phyloP scores from a whole-genome alignment of 345 rosid genomes.

The Eucalyptus leucophloia region DNA sequence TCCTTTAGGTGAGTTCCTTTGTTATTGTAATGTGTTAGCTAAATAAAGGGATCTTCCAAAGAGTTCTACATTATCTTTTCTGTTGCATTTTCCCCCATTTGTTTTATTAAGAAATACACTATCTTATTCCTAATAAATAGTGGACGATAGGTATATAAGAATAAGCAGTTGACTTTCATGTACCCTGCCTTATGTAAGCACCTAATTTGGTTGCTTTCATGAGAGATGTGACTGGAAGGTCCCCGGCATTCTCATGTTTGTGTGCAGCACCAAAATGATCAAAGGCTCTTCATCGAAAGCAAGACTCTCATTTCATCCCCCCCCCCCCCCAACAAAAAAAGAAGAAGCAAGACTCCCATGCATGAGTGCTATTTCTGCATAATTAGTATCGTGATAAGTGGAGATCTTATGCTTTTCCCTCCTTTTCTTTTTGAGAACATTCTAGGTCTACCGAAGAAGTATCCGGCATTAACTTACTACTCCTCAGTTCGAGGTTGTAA shows the following conservation, averaged over 20 bases:
- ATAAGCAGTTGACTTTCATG: neutral
- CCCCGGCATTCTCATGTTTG: neutral
- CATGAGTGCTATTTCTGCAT: neutral
- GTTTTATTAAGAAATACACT: neutral
- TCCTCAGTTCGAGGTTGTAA: neutral
- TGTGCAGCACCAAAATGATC: neutral
- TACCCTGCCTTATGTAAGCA: neutral
- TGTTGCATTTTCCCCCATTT: neutral
- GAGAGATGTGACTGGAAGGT: neutral
- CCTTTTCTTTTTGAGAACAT: neutral
- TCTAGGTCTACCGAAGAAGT: neutral
- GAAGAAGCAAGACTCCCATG: neutral
- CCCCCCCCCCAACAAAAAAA: too few species aligned
- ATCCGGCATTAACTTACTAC: neutral
- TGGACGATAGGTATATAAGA: neutral
- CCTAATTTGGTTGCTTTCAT: neutral
- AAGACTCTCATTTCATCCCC: neutral
- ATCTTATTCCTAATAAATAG: neutral
- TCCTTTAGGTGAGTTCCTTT: neutral
- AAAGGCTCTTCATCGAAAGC: neutral
- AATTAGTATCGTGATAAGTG: neutral
- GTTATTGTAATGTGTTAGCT: neutral
- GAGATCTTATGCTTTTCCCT: neutral
- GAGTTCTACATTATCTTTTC: neutral
- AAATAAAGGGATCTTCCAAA: neutral